Conservation (phyloP, 768 basidiomycete species). For the Candolleomyces aberdarensis region DNA sequence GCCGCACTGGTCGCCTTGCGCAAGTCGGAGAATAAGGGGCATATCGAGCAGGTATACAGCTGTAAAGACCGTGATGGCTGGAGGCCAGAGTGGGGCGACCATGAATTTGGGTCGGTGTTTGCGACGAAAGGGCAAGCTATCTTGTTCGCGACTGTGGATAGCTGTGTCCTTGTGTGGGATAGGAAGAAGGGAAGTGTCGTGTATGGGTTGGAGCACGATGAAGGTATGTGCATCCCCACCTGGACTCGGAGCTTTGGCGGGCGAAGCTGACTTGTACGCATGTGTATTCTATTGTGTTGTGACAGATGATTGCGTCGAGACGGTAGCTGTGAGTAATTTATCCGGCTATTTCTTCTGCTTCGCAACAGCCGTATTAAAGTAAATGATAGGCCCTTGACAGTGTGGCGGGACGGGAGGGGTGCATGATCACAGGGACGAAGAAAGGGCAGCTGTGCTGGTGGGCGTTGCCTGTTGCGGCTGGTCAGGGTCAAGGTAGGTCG, state of each 20-base stretch:
- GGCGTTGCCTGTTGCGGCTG: conserved; percentile 40
- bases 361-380: not conserved
- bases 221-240: conserved; percentile 37
- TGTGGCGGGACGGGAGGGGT: conserved; percentile 32
- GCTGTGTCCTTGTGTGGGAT: conserved; percentile 63
- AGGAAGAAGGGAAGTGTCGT: conserved; percentile 48
- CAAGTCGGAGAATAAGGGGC: conserved; percentile 46
- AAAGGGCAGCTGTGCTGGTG: conserved; percentile 58
- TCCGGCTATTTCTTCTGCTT: not conserved
- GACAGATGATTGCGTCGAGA: conserved; percentile 38
- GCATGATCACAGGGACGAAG: conserved; percentile 56
- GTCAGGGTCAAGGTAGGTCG: conserved; percentile 8
- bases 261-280: too few species aligned
- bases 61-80: conserved; percentile 30
- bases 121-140: conserved; percentile 50
- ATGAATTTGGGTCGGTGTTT: conserved; percentile 49
- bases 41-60: conserved; percentile 51
- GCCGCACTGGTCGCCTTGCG: conserved; percentile 51
- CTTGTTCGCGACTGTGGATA: conserved; percentile 53
- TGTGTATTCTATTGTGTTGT: too few species aligned
- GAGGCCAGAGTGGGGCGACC: conserved; percentile 4
- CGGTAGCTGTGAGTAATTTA: conserved; percentile 35
- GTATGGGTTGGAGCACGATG: conserved; percentile 59
- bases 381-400: conserved; percentile 46
- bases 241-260: too few species aligned